Conservation (phyloP, 1,139 yeast genomes). For the Geotrichum carabidarum region DNA sequence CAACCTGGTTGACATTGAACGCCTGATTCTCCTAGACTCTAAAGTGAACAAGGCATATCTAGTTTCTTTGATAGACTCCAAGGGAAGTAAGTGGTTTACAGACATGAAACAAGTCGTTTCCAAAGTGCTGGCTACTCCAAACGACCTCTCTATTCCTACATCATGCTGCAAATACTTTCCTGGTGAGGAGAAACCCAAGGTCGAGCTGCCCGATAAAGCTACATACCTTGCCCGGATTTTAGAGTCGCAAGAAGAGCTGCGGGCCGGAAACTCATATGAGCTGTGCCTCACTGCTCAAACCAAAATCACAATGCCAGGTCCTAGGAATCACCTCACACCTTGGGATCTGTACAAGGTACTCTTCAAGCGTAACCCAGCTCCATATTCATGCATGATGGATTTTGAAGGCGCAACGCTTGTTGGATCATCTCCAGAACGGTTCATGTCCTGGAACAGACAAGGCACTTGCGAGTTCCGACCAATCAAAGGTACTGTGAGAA, state of each 20-base stretch:
- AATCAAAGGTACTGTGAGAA: slow-evolving; percentile 89
- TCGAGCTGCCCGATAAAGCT: slow-evolving; percentile 52
- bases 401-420: slow-evolving; percentile 62
- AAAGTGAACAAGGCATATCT: slow-evolving; percentile 47
- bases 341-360: slow-evolving; percentile 81
- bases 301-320: slow-evolving; percentile 43
- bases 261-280: slow-evolving; percentile 89
- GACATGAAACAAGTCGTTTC: slow-evolving; percentile 9
- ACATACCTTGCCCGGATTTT: slow-evolving; percentile 54
- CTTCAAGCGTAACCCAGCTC: slow-evolving; percentile 78
- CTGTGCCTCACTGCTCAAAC: slow-evolving; percentile 84
- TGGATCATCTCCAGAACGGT: slow-evolving; percentile 93
- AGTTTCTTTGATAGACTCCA: slow-evolving; percentile 46
- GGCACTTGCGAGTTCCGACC: slow-evolving; percentile 75
- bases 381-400: slow-evolving; percentile 77
- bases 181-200: slow-evolving; percentile 30
- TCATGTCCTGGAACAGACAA: slow-evolving; percentile 62
- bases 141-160: slow-evolving; percentile 18
- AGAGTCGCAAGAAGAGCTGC: slow-evolving; percentile 62
- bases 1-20: slow-evolving; percentile 65
- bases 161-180: slow-evolving; percentile 22
- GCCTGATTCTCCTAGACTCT: slow-evolving; percentile 56
- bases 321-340: slow-evolving; percentile 37
- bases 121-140: not conserved
- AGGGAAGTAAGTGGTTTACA: slow-evolving; percentile 41